A percentile compares a stretch with the other conserved stretches of the same genome.
phyloP scores from a whole-genome alignment of 306 rosid genomes.

The Crataegus laevigata region DNA sequence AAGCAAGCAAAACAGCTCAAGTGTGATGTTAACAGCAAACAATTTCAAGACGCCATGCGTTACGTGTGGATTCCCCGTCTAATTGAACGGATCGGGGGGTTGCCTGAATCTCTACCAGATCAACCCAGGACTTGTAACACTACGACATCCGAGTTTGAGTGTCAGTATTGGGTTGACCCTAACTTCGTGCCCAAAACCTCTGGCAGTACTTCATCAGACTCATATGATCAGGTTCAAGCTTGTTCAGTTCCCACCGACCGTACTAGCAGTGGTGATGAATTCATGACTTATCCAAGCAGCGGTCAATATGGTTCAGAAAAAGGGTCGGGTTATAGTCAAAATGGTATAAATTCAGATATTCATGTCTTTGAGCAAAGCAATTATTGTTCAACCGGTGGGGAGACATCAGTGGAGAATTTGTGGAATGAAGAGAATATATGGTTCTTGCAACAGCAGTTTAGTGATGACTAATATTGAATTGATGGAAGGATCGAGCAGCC shows the following conservation, averaged over 20 bases:
- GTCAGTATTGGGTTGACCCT: background rate
- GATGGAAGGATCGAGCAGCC: background rate
- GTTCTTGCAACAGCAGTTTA: conserved; percentile 52
- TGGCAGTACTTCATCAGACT: conserved; percentile 5
- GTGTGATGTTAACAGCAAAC: conserved; percentile 80
- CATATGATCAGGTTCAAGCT: conserved; percentile 22
- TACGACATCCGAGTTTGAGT: background rate
- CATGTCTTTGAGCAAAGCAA: background rate
- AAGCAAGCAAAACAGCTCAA: conserved; percentile 89
- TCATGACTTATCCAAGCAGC: background rate
- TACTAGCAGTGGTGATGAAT: background rate
- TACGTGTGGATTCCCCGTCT: conserved; percentile 84
- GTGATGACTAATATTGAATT: background rate
- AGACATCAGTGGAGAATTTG: conserved; percentile 26
- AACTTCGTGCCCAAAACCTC: conserved; percentile 1
- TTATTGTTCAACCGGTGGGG: conserved; percentile 34
- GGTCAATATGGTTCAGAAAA: conserved; percentile 9
- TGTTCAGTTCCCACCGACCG: conserved; percentile 21
- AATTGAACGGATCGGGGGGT: conserved; percentile 55
- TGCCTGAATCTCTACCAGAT: background rate
- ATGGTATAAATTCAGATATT: background rate
- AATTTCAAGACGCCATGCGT: conserved; percentile 78
- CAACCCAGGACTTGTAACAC: background rate
- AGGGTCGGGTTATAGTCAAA: background rate
- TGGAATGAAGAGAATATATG: conserved; percentile 71